Conservation (phyloP, 306 rosid genomes). For the Quercus cerris region DNA sequence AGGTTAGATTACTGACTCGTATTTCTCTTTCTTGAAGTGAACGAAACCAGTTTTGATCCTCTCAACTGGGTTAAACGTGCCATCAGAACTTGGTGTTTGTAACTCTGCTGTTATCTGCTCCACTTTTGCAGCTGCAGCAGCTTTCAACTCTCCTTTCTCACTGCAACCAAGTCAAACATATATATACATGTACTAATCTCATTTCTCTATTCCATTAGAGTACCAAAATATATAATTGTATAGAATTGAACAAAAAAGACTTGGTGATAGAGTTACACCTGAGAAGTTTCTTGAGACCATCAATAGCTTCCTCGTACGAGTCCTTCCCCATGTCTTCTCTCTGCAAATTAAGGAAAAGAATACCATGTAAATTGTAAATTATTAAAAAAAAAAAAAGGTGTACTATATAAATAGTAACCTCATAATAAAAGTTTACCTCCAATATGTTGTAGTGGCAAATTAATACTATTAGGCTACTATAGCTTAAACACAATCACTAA, state of each 20-base stretch:
- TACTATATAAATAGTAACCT: background rate
- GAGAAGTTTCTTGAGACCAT: conserved; percentile 73
- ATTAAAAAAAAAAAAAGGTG: no score
- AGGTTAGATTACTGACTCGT: conserved; percentile 50
- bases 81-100: conserved; percentile 31
- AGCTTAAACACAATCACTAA: no score
- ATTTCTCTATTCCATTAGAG: no score
- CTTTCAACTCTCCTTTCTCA: conserved; percentile 63
- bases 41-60: conserved; percentile 77
- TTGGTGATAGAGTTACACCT: conserved; percentile 45
- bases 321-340: conserved; percentile 84
- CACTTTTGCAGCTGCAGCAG: conserved; percentile 69
- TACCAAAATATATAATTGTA: no score
- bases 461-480: no score
- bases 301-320: conserved; percentile 77
- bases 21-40: conserved; percentile 92
- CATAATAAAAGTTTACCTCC: background rate
- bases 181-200: no score
- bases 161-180: conserved; percentile 30
- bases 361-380: background rate
- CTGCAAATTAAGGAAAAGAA: conserved; percentile 24
- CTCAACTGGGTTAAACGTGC: conserved; percentile 61
- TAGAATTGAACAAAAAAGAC: background rate
- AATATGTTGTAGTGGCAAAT: no score
- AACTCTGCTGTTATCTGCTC: conserved; percentile 75